Base-by-base conservation (phyloP, 2,329 filamentous ascomycete species). In the Tolypocladium tundrense region DNA sequence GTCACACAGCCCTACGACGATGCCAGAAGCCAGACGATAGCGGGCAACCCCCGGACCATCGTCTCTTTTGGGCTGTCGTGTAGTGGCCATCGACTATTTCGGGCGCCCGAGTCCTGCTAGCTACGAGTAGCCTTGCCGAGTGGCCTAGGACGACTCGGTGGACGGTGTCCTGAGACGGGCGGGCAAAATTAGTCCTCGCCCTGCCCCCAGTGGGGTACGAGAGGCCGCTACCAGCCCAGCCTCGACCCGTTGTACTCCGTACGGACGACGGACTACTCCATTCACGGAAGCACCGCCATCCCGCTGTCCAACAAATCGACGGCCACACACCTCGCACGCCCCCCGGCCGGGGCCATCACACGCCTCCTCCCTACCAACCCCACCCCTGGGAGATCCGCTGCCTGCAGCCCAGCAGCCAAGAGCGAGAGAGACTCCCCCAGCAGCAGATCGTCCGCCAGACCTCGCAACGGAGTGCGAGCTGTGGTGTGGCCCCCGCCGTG, bases 161-260 rank as follows among this genome's bases (percentile, higher is more conserved):
- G 40, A 21, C 53, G n/a, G 31, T 27, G 40, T 31, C 11, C 16
- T 52, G 48, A 37, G 48, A 52, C 31, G 33, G 31, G 24, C 43
- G 53, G 53, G 48, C 57, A 59, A 56, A 54, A 56, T 59, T 59
- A 59, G 57, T 54, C 57, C 57, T 31, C 40, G 13, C 45, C 10
- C 45, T 56, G 40, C 50, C 41, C 45, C 50, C 57, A 35, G 52
- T 37, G 53, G 53, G 57, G 53, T 27, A 48, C 37, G 27, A 11
- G 19, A 37, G n/a, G 42, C 24, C 42, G 24, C 10, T 33, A 42
- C 39, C 39, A 33, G 39, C 37, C 39, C 39, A 42, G 53, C 24
- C 11, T 54, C 37, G 19, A 33, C 24, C 11, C n/a, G 40, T 39
- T 31, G 55, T 41, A 51, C 48, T 51, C 16, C 16, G n/a, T 53